Evolutionary conservation across 2,329 filamentous ascomycete genomes (phyloP), one percentile per base, ranked within the genome.

Genomic region (Colletotrichum cereale): DNA sequence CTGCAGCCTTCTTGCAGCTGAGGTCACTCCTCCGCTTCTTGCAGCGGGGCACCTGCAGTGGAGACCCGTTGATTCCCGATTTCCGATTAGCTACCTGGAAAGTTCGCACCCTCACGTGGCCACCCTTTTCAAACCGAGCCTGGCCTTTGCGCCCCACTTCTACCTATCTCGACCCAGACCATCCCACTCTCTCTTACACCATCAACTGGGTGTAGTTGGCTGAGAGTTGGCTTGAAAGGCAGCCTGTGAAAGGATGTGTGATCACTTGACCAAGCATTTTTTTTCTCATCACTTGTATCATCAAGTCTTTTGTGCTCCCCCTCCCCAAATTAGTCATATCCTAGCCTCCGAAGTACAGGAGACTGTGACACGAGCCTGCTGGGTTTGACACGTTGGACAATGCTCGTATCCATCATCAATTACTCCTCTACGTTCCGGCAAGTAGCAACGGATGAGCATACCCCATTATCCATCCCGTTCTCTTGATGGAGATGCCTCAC

Each of bases 11-110:
- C 66, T 72, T 70, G 70, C 66, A 72, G 66, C 70, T 72, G 61
- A 71, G 70, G 70, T 72, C 70, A 72, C 70, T 66, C 66, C 56
- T 72, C 69, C 58, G 58, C 66, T 60, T 64, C 60, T 64, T 44
- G 66, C 62, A 56, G 70, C 70, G 70, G 67, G 67, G 70, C 66
- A 71, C 38, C 66, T 70, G 55, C 62, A 57, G 66, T 71, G 61
- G 70, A 34, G 70, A 71, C 70, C 55, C 55, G 52, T 57, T 57
- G 61, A 66, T 71, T 71, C 61, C 61, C 66, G 67, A 71, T 72
- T 72, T 55, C 67, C 70, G 70, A 72, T 72, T 72, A 72, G 70
- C 70, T 72, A 69, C 66, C 66, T 72, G 61, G 67, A 71, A 71
- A 72, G 61, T 71, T 72, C 70, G 53, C 55, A 57, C 62, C 65